Evolutionary conservation across 331 rosid species (phyloP).

Genomic region (Malus hybrid): DNA sequence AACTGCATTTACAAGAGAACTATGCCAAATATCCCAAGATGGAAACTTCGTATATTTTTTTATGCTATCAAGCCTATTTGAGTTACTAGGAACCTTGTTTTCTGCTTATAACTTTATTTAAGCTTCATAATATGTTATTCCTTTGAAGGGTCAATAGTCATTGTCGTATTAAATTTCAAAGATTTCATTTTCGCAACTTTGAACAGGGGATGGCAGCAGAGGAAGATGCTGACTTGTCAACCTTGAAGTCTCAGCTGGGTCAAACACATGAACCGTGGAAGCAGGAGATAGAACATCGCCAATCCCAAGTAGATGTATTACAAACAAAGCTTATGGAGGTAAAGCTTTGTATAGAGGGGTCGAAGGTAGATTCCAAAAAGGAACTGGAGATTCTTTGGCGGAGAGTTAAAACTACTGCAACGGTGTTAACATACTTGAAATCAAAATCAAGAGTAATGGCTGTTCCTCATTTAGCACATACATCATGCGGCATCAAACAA

Average conservation of each 20-base stretch:
- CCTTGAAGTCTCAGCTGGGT: constrained; percentile 50
- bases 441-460: constrained; percentile 83
- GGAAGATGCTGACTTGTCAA: constrained; percentile 47
- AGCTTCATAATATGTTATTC: background rate
- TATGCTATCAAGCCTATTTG: background rate
- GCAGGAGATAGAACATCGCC: constrained; percentile 57
- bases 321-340: constrained; percentile 61
- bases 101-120: background rate
- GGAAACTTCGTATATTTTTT: background rate
- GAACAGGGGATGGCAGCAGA: constrained; percentile 65
- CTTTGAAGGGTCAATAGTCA: background rate
- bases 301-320: constrained; percentile 64
- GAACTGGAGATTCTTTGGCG: constrained; percentile 86
- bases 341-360: constrained; percentile 60
- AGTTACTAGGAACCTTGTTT: constrained; percentile 9
- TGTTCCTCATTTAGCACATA: constrained; percentile 77
- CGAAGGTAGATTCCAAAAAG: constrained; percentile 61
- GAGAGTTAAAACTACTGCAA: constrained; percentile 72
- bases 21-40: background rate
- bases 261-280: constrained; percentile 67
- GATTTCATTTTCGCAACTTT: constrained; percentile 17
- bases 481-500: constrained; percentile 76
- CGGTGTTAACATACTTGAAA: constrained; percentile 74
- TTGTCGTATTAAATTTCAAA: background rate
- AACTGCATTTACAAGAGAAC: background rate